phyloP scores from a whole-genome alignment of 2,329 filamentous ascomycete species.

The Diaporthe destruens region DNA sequence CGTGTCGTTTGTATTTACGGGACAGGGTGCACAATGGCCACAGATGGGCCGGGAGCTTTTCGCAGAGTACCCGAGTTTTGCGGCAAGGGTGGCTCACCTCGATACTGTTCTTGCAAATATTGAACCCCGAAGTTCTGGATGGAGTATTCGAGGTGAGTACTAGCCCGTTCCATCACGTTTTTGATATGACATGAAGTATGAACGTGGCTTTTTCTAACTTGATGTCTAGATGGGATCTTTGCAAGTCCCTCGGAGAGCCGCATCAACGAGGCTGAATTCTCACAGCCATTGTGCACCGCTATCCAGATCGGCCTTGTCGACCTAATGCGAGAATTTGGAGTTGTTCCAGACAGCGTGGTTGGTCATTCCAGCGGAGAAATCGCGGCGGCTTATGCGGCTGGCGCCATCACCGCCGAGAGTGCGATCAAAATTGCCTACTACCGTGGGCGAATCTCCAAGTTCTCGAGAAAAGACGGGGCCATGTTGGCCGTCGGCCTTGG shows the following conservation, averaged over 20 bases:
- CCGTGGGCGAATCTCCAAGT: no score
- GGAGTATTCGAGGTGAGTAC: no score
- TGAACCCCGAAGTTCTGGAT: neutral
- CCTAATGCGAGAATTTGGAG: neutral
- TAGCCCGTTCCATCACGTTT: no score
- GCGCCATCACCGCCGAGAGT: neutral
- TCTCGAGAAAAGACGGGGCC: no score
- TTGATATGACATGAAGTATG: no score
- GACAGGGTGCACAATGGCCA: slow-evolving; percentile 5
- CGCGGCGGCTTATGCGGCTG: slow-evolving; percentile 33
- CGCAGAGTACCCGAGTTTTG: neutral
- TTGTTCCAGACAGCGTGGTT: neutral
- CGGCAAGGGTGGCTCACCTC: slow-evolving; percentile 41
- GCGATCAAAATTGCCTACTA: no score
- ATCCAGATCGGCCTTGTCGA: neutral
- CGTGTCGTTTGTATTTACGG: slow-evolving; percentile 8
- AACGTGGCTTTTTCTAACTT: no score
- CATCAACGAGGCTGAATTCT: neutral
- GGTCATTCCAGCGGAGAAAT: slow-evolving; percentile 47
- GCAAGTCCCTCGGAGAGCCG: no score
- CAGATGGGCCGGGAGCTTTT: slow-evolving; percentile 5
- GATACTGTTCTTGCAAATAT: slow-evolving; percentile 44
- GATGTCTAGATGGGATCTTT: no score
- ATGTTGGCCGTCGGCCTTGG: no score
- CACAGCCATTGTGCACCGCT: neutral